A percentile compares a stretch with the other conserved stretches of the same genome.
These are phyloP conservation scores for Cubamyces sp. DNA, from an alignment of 768 basidiomycete species.

Conservation along the genomic window DNA sequence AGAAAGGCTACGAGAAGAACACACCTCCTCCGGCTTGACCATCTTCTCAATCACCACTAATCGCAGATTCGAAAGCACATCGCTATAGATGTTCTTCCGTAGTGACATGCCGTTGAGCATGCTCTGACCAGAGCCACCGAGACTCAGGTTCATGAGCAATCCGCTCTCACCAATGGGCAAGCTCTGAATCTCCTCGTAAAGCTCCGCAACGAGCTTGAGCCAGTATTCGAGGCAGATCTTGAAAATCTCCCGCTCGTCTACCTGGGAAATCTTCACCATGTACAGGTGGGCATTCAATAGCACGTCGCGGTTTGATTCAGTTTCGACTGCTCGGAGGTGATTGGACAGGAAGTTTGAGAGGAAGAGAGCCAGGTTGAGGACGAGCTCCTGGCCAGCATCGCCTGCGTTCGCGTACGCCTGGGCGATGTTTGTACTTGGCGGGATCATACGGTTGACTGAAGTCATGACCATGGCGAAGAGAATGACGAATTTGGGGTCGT, in stretches of 20 bases:
- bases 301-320: slow-evolving; percentile 86
- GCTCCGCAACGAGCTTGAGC: slow-evolving; percentile 91
- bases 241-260: slow-evolving; percentile 98
- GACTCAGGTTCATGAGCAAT: slow-evolving; percentile 85
- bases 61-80: slow-evolving; percentile 91
- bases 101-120: slow-evolving; percentile 79
- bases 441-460: slow-evolving; percentile 94
- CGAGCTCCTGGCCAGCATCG: slow-evolving; percentile 94
- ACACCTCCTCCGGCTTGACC: slow-evolving; percentile 99
- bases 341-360: slow-evolving; percentile 93
- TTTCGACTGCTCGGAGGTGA: slow-evolving; percentile 94
- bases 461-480: slow-evolving; percentile 99
- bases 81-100: slow-evolving; percentile 93
- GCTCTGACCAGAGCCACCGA: slow-evolving; percentile 68
- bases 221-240: slow-evolving; percentile 99
- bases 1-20: slow-evolving; percentile 27
- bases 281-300: slow-evolving; percentile 96
- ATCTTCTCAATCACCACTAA: slow-evolving; percentile 97
- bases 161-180: slow-evolving; percentile 87
- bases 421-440: slow-evolving; percentile 92
- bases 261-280: slow-evolving; percentile 97
- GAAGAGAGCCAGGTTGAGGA: slow-evolving; percentile 97
- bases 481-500: slow-evolving; percentile 97
- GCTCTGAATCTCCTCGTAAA: slow-evolving; percentile 96
- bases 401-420: slow-evolving; percentile 88